Percentiles rank a stretch among this genome's conserved stretches.
Evolutionary conservation across 768 basidiomycete species (phyloP).

Genomic region (Lactarius evosmus): DNA sequence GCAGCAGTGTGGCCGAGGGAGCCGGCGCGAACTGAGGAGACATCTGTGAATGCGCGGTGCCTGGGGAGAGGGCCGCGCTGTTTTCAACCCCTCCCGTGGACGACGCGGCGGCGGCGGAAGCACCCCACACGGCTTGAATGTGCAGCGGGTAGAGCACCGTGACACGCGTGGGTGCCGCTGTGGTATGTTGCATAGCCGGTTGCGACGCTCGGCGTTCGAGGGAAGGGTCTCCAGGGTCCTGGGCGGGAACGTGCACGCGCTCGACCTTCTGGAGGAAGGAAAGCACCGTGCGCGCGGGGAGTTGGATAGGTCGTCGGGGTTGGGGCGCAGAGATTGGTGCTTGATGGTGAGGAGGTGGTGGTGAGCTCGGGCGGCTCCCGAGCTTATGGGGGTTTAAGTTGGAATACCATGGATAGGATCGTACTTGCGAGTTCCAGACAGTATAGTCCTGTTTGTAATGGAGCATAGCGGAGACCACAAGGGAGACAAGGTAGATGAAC

Average conservation of each 20-base stretch:
- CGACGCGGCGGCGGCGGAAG: not conserved
- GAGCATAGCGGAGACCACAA: constrained; percentile 15
- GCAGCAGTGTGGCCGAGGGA: not conserved
- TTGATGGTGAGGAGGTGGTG: not conserved
- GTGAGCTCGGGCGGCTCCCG: constrained; percentile 11
- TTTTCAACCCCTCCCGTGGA: not conserved
- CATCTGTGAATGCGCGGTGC: not conserved
- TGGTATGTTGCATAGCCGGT: constrained; percentile 5
- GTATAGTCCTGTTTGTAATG: constrained; percentile 16
- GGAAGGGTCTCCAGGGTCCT: not conserved
- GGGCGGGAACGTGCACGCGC: not conserved
- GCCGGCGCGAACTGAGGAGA: not conserved
- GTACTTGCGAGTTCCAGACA: constrained; percentile 23
- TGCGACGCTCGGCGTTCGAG: not conserved
- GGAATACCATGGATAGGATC: constrained; percentile 23
- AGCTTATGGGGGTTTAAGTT: constrained; percentile 11
- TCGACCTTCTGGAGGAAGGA: constrained; percentile 13
- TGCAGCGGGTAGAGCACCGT: constrained; percentile 19
- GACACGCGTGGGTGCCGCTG: not conserved
- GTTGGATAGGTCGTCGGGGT: constrained; percentile 20
- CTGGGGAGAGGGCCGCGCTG: not conserved
- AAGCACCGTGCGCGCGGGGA: constrained; percentile 7
- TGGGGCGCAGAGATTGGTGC: constrained; percentile 19
- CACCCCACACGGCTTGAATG: constrained; percentile 12
- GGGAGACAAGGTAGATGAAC: constrained; percentile 17